phyloP scores from a whole-genome alignment of 345 rosid genomes.

The Luvunga scandens region DNA sequence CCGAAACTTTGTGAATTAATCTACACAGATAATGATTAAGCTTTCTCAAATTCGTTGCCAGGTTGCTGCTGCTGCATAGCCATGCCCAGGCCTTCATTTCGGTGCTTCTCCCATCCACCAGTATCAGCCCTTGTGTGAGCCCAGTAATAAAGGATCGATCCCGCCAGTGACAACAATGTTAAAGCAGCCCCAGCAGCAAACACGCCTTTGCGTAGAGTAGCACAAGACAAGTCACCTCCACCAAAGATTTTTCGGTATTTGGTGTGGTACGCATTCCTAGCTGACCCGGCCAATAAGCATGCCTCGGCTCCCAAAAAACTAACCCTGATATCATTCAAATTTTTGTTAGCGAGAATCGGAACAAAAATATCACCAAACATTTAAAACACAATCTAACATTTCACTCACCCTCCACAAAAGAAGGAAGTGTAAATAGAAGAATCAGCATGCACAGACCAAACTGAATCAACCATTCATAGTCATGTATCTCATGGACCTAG shows the following conservation, averaged over 20 bases:
- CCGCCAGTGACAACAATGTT: conserved; percentile 61
- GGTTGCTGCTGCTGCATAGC: conserved; percentile 44
- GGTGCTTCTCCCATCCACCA: conserved; percentile 95
- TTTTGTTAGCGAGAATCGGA: not conserved
- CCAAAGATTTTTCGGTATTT: conserved; percentile 58
- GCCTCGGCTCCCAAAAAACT: conserved; percentile 94
- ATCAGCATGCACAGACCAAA: not conserved
- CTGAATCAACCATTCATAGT: not conserved
- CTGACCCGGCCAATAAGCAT: conserved; percentile 91
- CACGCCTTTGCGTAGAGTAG: conserved; percentile 85
- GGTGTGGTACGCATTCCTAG: conserved; percentile 81
- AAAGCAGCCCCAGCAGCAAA: conserved; percentile 95
- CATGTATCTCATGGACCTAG: not conserved
- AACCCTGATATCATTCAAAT: conserved; percentile 43
- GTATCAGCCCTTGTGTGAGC: conserved; percentile 87
- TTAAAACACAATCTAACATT: not conserved
- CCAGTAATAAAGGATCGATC: conserved; percentile 73
- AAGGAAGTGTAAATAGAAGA: not conserved
- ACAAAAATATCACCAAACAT: not conserved
- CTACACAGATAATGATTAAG: conserved; percentile 17
- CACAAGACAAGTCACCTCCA: conserved; percentile 52
- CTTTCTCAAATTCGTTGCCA: conserved; percentile 48
- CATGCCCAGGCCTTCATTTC: conserved; percentile 71
- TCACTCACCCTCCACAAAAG: not conserved
- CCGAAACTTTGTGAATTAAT: conserved; percentile 11